Evolutionary conservation across 805 yeast species (phyloP).

Genomic region (Barnettozyma sucrosica): DNA sequence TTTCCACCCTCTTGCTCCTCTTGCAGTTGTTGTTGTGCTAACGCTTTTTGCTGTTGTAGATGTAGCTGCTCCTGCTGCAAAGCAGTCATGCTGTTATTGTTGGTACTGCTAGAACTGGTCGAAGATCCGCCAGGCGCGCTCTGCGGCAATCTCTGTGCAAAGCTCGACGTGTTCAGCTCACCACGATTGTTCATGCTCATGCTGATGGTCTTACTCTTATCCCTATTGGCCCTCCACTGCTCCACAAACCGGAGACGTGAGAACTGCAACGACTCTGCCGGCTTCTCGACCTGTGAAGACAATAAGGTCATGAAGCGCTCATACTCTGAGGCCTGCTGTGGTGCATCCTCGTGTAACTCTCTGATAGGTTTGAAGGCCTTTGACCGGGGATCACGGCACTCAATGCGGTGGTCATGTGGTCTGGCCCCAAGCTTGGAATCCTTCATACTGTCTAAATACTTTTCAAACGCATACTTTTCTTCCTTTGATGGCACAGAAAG

Average conservation of each 20-base stretch:
- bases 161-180: slow-evolving; percentile 10
- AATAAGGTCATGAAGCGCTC: slow-evolving; percentile 82
- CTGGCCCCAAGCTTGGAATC: slow-evolving; percentile 24
- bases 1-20: slow-evolving; percentile 19
- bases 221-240: slow-evolving; percentile 69
- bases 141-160: slow-evolving; percentile 15
- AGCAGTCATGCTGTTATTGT: slow-evolving; percentile 4
- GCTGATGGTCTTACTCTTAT: slow-evolving; percentile 42
- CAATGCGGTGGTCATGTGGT: slow-evolving; percentile 35
- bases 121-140: neutral
- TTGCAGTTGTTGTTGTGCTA: slow-evolving; percentile 26
- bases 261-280: slow-evolving; percentile 51
- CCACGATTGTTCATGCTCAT: slow-evolving; percentile 18
- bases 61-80: slow-evolving; percentile 18
- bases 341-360: slow-evolving; percentile 59
- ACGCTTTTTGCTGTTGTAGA: slow-evolving; percentile 22
- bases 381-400: slow-evolving; percentile 32
- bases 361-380: slow-evolving; percentile 38
- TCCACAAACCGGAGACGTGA: slow-evolving; percentile 85
- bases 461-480: neutral
- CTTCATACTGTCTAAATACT: slow-evolving; percentile 15
- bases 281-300: slow-evolving; percentile 29
- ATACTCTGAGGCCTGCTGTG: slow-evolving; percentile 77
- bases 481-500: slow-evolving; percentile 50
- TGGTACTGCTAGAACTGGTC: neutral